Evolutionary conservation across 495 filamentous ascomycete species (phyloP).

Genomic region (Chaetomium fimeti): DNA sequence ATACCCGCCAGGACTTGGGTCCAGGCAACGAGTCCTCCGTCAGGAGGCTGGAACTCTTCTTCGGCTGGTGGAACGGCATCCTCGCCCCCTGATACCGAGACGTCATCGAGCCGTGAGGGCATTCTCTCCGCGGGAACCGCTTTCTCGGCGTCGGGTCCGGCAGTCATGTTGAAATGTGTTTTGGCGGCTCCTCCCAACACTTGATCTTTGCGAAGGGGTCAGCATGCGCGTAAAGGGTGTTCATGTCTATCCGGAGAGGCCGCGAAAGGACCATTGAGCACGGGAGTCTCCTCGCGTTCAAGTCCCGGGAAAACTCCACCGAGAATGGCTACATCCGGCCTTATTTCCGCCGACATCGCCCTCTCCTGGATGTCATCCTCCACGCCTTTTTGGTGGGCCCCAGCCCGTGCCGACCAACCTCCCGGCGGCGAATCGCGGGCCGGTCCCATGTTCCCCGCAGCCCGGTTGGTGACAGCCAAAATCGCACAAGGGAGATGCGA

Average conservation of each 20-base stretch:
- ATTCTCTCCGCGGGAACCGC: not conserved
- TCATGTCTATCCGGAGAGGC: not conserved
- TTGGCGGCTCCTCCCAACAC: not conserved
- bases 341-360: slow-evolving; percentile 25
- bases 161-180: slow-evolving; percentile 1
- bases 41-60: slow-evolving; percentile 36
- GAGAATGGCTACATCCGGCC: slow-evolving; percentile 13
- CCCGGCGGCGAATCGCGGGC: slow-evolving; percentile 18
- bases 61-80: not conserved
- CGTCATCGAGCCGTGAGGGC: not conserved
- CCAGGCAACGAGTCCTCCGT: slow-evolving; percentile 46
- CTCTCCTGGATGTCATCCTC: slow-evolving; percentile 7
- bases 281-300: not conserved
- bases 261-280: not conserved
- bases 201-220: not conserved
- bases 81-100: not conserved
- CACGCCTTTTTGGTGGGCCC: slow-evolving; percentile 20
- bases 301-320: slow-evolving; percentile 1
- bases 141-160: slow-evolving; percentile 20
- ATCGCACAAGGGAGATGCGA: slow-evolving; percentile 6
- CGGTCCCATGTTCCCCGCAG: slow-evolving; percentile 11
- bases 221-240: not conserved
- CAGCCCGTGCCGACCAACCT: not conserved
- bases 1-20: slow-evolving; percentile 42
- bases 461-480: slow-evolving; percentile 7